Evolutionary conservation across 129 eudicot genomes (phyloP), one percentile per base, ranked within the genome.

Genomic region (Dittrichia graveolens): DNA sequence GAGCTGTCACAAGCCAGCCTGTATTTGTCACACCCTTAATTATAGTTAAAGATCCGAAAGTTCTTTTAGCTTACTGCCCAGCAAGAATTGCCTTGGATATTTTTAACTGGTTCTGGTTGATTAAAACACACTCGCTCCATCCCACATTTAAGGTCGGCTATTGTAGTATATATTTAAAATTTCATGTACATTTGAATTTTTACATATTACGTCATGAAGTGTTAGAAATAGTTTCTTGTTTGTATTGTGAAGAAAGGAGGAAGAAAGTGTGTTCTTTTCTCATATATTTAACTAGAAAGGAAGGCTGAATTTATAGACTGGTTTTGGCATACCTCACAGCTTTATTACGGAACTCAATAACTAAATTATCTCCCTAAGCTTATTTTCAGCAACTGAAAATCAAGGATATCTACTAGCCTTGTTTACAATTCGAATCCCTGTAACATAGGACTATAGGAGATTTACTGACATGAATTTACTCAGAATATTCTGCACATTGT

Each of bases 1-100:
- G 43, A 40, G 64, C 64, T 44, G 34, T 72, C 47, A 72, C 67
- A 16, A 43, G 44, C 45, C 38, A 47, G 58, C 43, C 45, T 59
- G 60, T 73, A 48, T 47, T 8, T 7, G 4, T 60, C 35, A 35
- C 69, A 60, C 48, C 45, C 60, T 73, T 73, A 8, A 7, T 56
- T 31, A 44, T 31, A 58, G 67, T 72, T 44, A 44, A 44, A n/a
- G 31, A 14, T 73, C 13, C 39, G 2, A 60, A 47, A 18, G 69
- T 46, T 19, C 18, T 57, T 57, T 57, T 8, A 59, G 35, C 11
- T 15, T 35, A 44, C 56, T 59, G 31, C 6, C 15, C 10, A 1
- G 5, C 46, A 37, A 58, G 47, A 72, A 72, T 72, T 45, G 48
- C 47, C 48, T 10, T 45, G 37, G 58, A 31, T 61, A 48, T 61